Evolutionary conservation across 1,284 basidiomycete genomes (phyloP), one percentile per base, ranked within the genome.

Genomic region (Vanrija sp.): DNA sequence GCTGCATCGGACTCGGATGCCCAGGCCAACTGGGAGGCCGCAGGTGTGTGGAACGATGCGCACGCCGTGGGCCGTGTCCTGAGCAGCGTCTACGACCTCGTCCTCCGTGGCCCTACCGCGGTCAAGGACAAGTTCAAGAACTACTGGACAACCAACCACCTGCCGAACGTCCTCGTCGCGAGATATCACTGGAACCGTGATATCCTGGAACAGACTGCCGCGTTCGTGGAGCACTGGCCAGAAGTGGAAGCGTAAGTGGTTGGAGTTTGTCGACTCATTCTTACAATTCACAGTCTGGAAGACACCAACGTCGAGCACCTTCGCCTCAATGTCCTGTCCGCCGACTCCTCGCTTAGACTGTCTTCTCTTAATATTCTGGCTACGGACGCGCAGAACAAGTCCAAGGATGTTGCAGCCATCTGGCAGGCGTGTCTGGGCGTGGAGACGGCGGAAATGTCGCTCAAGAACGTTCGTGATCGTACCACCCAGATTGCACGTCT

Each of bases 391-490:
- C 46, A 67, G 25, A 55, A 66, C 25, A 61, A 61, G 10, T 38
- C 44, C 39, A 43, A 57, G 46, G n/a, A 49, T 8, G 46, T 50
- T 10, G 18, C 49, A 5, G 23, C 43, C 15, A 79, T 86, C 0
- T 72, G 89, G 53, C 81, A 83, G 57, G 80, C 82, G 19, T 87
- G 86, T 67, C 68, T 89, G 6, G 82, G 85, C 49, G 85, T 86
- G 1, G 91, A 94, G 68, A 82, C 87, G 55, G 83, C 88, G 0
- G 77, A 86, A 0, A 75, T 92, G 44, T 86, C 89, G 49, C 79
- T 89, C 2, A 84, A 86, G 59, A 88, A 90, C 34, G 86, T 87
- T 0, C 82, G 92, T 23, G 92, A 96, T 65, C 83, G 91, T 38
- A 84, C 89, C 1, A 75, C 92, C 60, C 80, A 85, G 28, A 88